phyloP scores from a whole-genome alignment of 2,329 filamentous ascomycete species.

The Blastomyces parvus region DNA sequence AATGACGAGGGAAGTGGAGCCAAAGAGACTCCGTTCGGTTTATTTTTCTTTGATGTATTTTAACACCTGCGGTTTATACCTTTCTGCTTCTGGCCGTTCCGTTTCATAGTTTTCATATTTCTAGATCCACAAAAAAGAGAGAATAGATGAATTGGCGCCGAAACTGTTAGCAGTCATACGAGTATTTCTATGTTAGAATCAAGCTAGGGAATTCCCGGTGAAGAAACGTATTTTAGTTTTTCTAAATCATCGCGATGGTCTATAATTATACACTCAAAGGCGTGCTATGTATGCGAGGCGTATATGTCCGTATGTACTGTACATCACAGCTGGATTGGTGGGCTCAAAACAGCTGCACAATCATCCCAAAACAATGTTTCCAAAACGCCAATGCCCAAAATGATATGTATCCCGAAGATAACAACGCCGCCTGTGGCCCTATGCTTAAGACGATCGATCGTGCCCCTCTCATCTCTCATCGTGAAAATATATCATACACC shows the following conservation, averaged over 20 bases:
- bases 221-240: not conserved
- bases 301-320: not conserved
- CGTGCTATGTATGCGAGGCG: not conserved
- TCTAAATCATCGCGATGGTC: not conserved
- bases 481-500: not conserved
- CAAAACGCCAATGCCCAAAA: conserved; percentile 4
- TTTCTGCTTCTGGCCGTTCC: not conserved
- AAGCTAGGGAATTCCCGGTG: not conserved
- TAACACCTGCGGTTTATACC: not conserved
- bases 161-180: not conserved
- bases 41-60: conserved; percentile 1
- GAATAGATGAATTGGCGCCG: not conserved
- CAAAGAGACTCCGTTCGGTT: not conserved
- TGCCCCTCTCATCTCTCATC: not conserved
- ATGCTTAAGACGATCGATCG: not conserved
- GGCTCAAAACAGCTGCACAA: not conserved
- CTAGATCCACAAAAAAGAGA: not conserved
- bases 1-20: not conserved
- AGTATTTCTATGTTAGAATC: not conserved
- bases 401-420: not conserved
- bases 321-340: not conserved
- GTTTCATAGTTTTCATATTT: not conserved
- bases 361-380: not conserved
- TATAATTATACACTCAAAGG: not conserved
- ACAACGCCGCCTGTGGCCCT: not conserved